Evolutionary conservation across 2,329 filamentous ascomycete genomes (phyloP), one percentile per base, ranked within the genome.

Genomic region (Exophiala sp.): DNA sequence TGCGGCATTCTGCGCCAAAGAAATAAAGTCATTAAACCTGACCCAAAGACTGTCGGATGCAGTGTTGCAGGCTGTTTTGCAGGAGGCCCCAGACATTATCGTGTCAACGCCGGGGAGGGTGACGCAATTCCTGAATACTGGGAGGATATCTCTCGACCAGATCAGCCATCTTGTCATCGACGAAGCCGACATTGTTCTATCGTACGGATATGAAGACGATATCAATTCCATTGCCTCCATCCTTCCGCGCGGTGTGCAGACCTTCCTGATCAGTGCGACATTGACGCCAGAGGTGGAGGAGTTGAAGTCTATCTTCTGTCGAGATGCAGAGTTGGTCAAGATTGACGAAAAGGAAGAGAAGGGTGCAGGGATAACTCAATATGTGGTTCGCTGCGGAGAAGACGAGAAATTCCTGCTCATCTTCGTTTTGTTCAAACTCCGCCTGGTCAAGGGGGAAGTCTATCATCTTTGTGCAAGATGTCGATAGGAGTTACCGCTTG

Each of bases 381-480:
- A 89, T 63, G 82, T 90, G 23, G 86, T 96, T 58, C 85, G 81
- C 65, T 95, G 89, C 60, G 88, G 81, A n/a, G 93, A 98, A 69
- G 91, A 97, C 59, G 93, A 97, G 63, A 98, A 98, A 65, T 98
- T 97, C 63, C 72, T 98, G 30, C 72, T 98, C 37, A 82, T 85
- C 14, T 97, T 95, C 63, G 86, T 95, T 52, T 91, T 97, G 64
- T 95, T 96, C 74, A 95, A 95, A 72, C 78, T 97, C 10, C 86
- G 93, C 66, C 74, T 97, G 44, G 85, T 98, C 64, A 95, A 91
- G 67, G 93, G n/a, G 93, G 57, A 97, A 97, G 68, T 86, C 85
- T 51, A 85, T 88, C 43, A 79, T 88, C 40, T 89, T 89, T 59
- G 89, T 95, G 5, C 84, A 81, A 22, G 88, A 95, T 59, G 85